phyloP scores from a whole-genome alignment of 208 protist species.

The Giardia duodenalis region DNA sequence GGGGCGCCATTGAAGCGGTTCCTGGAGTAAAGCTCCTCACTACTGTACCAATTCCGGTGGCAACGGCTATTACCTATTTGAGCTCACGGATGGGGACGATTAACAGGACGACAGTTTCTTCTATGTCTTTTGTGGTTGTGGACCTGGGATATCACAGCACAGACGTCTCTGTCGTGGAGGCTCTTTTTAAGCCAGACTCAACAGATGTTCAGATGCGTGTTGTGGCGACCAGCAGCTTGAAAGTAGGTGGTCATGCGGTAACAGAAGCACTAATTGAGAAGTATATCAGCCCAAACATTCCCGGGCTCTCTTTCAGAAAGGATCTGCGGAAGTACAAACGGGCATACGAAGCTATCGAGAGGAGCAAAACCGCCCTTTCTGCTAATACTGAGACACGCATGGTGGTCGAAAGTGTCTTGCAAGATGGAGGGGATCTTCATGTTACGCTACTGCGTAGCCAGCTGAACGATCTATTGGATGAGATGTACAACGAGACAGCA shows the following conservation, averaged over 20 bases:
- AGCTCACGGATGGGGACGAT: neutral
- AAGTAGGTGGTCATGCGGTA: neutral
- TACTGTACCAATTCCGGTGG: neutral
- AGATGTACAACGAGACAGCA: neutral
- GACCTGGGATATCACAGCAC: neutral
- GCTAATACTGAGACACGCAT: neutral
- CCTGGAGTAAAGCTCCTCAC: neutral
- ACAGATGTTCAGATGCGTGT: neutral
- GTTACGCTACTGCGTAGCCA: neutral
- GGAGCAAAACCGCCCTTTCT: slow-evolving; percentile 11
- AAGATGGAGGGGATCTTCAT: neutral
- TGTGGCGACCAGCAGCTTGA: neutral
- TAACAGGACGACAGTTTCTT: neutral
- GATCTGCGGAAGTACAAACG: neutral
- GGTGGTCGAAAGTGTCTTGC: neutral
- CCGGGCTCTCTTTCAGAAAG: neutral
- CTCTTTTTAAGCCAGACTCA: neutral
- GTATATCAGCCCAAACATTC: neutral
- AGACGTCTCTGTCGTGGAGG: neutral
- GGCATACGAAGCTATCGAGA: neutral
- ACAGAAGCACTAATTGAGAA: neutral
- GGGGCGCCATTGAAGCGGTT: neutral
- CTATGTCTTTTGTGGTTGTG: slow-evolving; percentile 9
- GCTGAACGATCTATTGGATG: neutral
- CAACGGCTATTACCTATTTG: slow-evolving; percentile 2